Conservation (phyloP, 305 asterid species). For the Fraxinus xanthoxyloides region DNA sequence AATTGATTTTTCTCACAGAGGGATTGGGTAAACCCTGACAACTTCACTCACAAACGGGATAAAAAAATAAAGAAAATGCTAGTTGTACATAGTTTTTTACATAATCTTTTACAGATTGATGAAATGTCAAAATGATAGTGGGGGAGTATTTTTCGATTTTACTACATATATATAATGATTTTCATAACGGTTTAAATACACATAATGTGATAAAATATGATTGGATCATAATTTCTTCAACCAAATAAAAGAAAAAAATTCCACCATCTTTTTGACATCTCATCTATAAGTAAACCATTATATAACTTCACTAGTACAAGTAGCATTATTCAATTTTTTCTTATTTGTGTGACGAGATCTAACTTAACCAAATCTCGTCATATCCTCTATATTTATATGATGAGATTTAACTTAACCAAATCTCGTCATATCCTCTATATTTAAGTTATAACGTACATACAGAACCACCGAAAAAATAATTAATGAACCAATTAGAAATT, state of each 20-base stretch:
- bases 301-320: not conserved
- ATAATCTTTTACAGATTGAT: not conserved
- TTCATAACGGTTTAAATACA: too few relatives aligned
- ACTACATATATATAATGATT: too few relatives aligned
- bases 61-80: not conserved
- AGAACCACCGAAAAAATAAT: not conserved
- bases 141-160: not conserved
- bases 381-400: not conserved
- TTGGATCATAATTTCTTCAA: too few relatives aligned
- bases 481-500: not conserved
- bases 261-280: not conserved
- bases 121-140: not conserved
- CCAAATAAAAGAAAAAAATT: not conserved
- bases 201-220: too few relatives aligned
- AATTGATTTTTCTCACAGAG: not conserved
- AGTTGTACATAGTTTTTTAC: not conserved
- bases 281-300: not conserved
- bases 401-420: not conserved
- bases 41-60: not conserved
- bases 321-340: not conserved
- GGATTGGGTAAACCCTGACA: not conserved
- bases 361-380: not conserved
- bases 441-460: not conserved
- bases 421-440: not conserved
- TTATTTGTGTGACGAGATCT: not conserved